Evolutionary conservation across 176 grass and related monocot species (phyloP), one percentile per base, ranked within the genome.

Genomic region (Dendrocalamus sinicus): DNA sequence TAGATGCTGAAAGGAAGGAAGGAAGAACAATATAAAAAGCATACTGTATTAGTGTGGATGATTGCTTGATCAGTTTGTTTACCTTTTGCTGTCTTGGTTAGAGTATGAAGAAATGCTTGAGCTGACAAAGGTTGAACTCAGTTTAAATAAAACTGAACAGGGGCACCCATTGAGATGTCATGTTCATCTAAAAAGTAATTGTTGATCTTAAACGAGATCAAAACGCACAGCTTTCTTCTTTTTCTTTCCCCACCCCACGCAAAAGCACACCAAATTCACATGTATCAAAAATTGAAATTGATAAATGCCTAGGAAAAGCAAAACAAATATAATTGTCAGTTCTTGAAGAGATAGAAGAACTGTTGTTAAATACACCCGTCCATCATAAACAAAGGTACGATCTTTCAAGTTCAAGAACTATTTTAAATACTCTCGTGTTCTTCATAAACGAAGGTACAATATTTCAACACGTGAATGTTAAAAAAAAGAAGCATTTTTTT

Each of bases 321-420:
- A 86, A 86, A 81, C 46, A 23, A 81, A 54, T 23, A 67, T 54
- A 66, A 26, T 40, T 71, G 28, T 52, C 55, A 52, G 73, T 32
- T 59, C 64, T 63, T 37, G 4, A 77, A 69, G 9, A 69, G 41
- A 62, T 61, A 7, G 4, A 37, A 37, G 35, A 37, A 37, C 35
- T 37, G 35, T 37, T 37, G 35, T 37, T 37, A 37, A 37, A 37
- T 37, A 37, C 35, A 37, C 35, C 35, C 35, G 35, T 37, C 4
- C 35, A 37, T 37, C 35, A 37, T 37, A 37, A 37, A 37, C 35
- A 37, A 37, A 37, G 35, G 35, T 37, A 37, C 35, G 35, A 37
- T 37, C 32, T 32, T 32, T 32, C 32, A 32, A 32, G 32, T 37
- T 37, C 35, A 37, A 37, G 35, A 65, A 51, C 8, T 57, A 44